These are phyloP conservation scores for Tylopilus rubrobrunneus DNA, from an alignment of 768 basidiomycete genomes.

Conservation along the genomic window DNA sequence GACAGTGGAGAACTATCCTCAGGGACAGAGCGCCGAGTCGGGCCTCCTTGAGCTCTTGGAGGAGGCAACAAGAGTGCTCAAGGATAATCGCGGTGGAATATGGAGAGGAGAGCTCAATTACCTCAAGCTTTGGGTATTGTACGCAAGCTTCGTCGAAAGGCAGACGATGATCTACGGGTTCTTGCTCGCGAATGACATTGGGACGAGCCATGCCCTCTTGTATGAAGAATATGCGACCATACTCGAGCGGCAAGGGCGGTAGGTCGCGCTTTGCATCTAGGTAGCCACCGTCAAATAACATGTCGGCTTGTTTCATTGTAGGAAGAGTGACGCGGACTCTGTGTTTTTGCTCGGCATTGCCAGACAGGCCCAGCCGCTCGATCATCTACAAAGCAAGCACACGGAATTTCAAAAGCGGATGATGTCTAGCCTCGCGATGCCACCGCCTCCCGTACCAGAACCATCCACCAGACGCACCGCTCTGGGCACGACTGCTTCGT, in stretches of 20 bases:
- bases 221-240: conserved; percentile 92
- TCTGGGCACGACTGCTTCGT: conserved; percentile 41
- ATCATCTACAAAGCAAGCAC: conserved; percentile 73
- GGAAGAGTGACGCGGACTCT: conserved; percentile 85
- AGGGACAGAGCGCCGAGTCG: conserved; percentile 84
- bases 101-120: conserved; percentile 84
- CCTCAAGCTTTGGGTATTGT: conserved; percentile 91
- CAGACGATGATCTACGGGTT: conserved; percentile 87
- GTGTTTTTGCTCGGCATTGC: conserved; percentile 87
- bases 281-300: conserved; percentile 21
- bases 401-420: conserved; percentile 89
- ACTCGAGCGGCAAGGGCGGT: conserved; percentile 82
- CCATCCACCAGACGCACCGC: conserved; percentile 40
- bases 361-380: conserved; percentile 74
- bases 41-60: conserved; percentile 91
- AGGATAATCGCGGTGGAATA: conserved; percentile 65
- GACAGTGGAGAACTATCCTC: conserved; percentile 92
- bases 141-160: conserved; percentile 88
- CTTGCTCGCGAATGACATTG: conserved; percentile 87
- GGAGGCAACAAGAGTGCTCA: conserved; percentile 82
- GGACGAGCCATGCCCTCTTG: conserved; percentile 70
- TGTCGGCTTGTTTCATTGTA: conserved; percentile 28
- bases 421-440: conserved; percentile 52
- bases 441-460: conserved; percentile 36
- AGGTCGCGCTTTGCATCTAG: conserved; percentile 31